These are phyloP conservation scores for Omphalotus olearius DNA, from an alignment of 1,284 basidiomycete species.

Conservation along the genomic window DNA sequence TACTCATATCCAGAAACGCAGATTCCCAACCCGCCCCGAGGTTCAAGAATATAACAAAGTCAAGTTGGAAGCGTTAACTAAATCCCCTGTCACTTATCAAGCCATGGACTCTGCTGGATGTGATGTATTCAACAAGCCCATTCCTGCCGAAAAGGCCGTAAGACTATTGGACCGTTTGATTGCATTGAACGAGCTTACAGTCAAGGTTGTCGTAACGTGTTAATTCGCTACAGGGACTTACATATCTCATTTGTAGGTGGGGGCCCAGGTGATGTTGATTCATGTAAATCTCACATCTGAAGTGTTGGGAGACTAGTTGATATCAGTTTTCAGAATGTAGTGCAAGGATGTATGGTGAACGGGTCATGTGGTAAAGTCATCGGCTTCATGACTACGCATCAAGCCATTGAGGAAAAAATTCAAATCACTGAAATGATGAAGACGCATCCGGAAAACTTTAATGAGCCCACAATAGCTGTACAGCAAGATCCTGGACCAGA, in stretches of 20 bases:
- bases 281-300: conserved; percentile 29
- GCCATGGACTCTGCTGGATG: conserved; percentile 29
- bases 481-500: neutral
- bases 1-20: conserved; percentile 22
- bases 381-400: conserved; percentile 45
- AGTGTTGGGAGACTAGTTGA: neutral
- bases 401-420: conserved; percentile 23
- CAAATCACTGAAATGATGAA: conserved; percentile 22
- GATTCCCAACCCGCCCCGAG: conserved; percentile 77
- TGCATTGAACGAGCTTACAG: conserved; percentile 24
- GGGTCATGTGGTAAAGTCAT: conserved; percentile 76
- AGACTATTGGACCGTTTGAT: conserved; percentile 30
- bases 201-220: conserved; percentile 26
- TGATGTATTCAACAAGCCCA: conserved; percentile 25
- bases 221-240: conserved; percentile 15
- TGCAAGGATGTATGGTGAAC: conserved; percentile 81
- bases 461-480: no score
- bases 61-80: conserved; percentile 49
- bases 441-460: no score
- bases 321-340: conserved; percentile 37
- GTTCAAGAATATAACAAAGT: conserved; percentile 76
- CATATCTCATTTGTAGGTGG: conserved; percentile 31
- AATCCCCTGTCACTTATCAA: conserved; percentile 31
- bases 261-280: conserved; percentile 74
- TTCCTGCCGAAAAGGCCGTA: conserved; percentile 21